Evolutionary conservation across 805 yeast genomes (phyloP).

Genomic region (Kuraishia piskuri): DNA sequence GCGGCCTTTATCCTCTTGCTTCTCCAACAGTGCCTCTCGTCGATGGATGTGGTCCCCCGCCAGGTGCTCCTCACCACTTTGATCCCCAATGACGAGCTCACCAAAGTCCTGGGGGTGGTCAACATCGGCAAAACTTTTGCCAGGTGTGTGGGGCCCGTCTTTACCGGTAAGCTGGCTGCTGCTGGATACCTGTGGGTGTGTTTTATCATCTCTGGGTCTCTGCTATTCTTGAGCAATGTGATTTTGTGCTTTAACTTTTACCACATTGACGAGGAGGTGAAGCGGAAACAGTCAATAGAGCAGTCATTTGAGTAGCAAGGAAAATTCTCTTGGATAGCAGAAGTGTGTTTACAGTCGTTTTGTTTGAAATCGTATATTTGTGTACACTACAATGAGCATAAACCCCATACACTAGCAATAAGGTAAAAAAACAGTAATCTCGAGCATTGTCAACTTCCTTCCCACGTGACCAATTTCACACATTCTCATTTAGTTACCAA

Average conservation of each 20-base stretch:
- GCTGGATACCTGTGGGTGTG: slow-evolving; percentile 36
- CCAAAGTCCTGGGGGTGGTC: slow-evolving; percentile 77
- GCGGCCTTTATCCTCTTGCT: slow-evolving; percentile 43
- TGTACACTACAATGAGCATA: too few relatives aligned
- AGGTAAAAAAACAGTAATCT: too few relatives aligned
- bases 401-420: too few relatives aligned
- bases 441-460: too few relatives aligned
- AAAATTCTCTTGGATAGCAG: too few relatives aligned
- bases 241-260: slow-evolving; percentile 34
- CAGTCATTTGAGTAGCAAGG: neutral
- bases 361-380: too few relatives aligned
- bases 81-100: slow-evolving; percentile 53
- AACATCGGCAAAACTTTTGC: slow-evolving; percentile 84
- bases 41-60: slow-evolving; percentile 91
- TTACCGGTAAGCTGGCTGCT: slow-evolving; percentile 69
- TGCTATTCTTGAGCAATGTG: slow-evolving; percentile 39
- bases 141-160: slow-evolving; percentile 70
- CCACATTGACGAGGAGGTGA: slow-evolving; percentile 28
- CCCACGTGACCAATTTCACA: too few relatives aligned
- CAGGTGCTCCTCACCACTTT: slow-evolving; percentile 70
- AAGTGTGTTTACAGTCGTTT: neutral
- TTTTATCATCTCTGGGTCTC: slow-evolving; percentile 42
- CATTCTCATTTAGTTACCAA: too few relatives aligned
- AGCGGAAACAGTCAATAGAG: slow-evolving; percentile 5
- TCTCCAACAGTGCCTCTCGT: slow-evolving; percentile 51